Conservation (phyloP, 139 green algal genomes). For the Prasinococcaceae sp. region DNA sequence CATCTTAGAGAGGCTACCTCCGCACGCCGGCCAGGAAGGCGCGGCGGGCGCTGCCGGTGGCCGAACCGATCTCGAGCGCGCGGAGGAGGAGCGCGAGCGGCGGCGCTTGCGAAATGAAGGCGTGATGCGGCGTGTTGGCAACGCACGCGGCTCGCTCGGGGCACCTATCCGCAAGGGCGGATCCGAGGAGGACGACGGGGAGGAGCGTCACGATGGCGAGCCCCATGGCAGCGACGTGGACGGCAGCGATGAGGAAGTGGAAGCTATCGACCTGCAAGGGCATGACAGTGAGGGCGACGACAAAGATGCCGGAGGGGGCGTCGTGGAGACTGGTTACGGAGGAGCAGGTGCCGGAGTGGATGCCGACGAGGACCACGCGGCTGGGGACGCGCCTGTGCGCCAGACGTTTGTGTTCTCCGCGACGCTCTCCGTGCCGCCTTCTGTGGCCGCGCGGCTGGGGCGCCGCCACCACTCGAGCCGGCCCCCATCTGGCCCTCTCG, state of each 20-base stretch:
- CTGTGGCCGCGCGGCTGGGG: constrained; percentile 21
- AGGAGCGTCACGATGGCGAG: neutral
- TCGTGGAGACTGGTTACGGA: neutral
- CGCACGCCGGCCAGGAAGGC: neutral
- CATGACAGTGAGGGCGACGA: neutral
- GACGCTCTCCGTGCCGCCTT: constrained; percentile 75
- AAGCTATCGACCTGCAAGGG: neutral
- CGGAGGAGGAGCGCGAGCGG: neutral
- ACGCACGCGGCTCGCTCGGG: neutral
- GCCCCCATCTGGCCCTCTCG: neutral
- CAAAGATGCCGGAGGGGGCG: constrained; percentile 1
- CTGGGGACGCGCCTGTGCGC: neutral
- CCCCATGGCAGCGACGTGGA: constrained; percentile 3
- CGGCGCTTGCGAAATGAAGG: neutral
- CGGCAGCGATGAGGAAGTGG: neutral
- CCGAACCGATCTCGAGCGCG: constrained; percentile 18
- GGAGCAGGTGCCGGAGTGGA: neutral
- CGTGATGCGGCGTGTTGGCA: neutral
- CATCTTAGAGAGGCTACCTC: constrained; percentile 60
- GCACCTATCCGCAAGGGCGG: neutral
- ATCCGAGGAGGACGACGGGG: constrained; percentile 1
- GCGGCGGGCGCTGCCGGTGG: neutral
- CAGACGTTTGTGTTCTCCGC: constrained; percentile 94
- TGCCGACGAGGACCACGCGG: neutral
- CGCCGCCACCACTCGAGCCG: neutral